These are phyloP conservation scores for Rhododendron williamsianum DNA, from an alignment of 148 eudicot species.

Conservation along the genomic window DNA sequence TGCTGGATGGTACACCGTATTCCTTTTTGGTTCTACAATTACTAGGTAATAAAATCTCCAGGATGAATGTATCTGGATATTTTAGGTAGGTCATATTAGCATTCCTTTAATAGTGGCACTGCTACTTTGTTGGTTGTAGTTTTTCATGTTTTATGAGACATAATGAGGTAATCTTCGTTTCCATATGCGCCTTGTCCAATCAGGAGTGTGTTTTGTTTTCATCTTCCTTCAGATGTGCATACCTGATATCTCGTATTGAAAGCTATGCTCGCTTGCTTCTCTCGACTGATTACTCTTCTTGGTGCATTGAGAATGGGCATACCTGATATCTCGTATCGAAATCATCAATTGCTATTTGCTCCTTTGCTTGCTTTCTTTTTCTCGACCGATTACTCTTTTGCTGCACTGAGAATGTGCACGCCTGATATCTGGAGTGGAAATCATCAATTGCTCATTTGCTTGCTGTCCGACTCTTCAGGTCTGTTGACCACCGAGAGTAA, in stretches of 20 bases:
- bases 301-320: not conserved
- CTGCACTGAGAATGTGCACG: not conserved
- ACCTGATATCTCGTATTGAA: too few relatives aligned
- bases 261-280: not conserved
- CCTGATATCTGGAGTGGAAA: not conserved
- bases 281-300: not conserved
- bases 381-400: not conserved
- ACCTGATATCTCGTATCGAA: not conserved
- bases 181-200: not conserved
- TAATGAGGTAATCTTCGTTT: not conserved
- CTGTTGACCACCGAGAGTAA: too few relatives aligned
- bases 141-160: not conserved
- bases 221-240: not conserved
- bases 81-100: not conserved
- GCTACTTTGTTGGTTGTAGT: not conserved
- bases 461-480: not conserved
- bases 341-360: not conserved
- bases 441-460: not conserved
- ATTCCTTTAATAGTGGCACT: not conserved
- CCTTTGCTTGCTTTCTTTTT: not conserved
- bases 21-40: not conserved
- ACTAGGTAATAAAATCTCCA: slow-evolving; percentile 14
- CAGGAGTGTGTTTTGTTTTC: not conserved
- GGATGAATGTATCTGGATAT: slow-evolving; percentile 10
- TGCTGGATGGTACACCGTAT: not conserved